Base-by-base conservation (phyloP, 2,329 filamentous ascomycete species). In the Chaetoscypha palmicola region DNA sequence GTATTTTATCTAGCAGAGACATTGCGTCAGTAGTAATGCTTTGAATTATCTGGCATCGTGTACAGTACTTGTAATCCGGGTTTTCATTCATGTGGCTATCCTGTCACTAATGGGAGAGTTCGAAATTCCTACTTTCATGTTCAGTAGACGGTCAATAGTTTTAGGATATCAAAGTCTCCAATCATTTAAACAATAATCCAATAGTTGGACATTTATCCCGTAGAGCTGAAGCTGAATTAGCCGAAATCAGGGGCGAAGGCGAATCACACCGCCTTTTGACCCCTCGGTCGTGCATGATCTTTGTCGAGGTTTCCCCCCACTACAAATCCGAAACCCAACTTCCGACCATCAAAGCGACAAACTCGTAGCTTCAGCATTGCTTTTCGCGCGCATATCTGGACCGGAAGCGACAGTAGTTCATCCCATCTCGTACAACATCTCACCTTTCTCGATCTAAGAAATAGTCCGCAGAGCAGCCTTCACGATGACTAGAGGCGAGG, bases 401-500 rank as follows among this genome's bases (percentile, higher is more conserved):
- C 21, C 28, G 26, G 12, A 16, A 45, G 20, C 36, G 19, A 24
- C 14, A 21, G 12, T 16, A 26, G 21, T 26, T 44, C 35, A 35
- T 39, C 35, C 17, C 42, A 33, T 34, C 35, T 28, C 28, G n/a
- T n/a, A n/a, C n/a, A n/a, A n/a, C n/a, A n/a, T 22, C 19, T 34
- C 21, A 16, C 30, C 12, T 22, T 23, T 17, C 26, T 7, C 41
- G 30, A 24, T 36, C 39, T 14, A 31, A 37, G 5, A 33, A 10
- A 31, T 5, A 11, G 20, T 32, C 12, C 9, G 9, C 16, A 2
- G 21, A 23, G 11, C 16, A 33, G 9, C 31, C 12, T 5, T 24
- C 47, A 57, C 39, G 21, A 58, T 58, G 55, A 58, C 55, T 19
- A 48, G 55, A 53, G 55, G 55, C 46, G 55, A 58, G 52, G 55